These are phyloP conservation scores for Sporothrix mexicana DNA, from an alignment of 2,329 filamentous ascomycete species.

Conservation along the genomic window DNA sequence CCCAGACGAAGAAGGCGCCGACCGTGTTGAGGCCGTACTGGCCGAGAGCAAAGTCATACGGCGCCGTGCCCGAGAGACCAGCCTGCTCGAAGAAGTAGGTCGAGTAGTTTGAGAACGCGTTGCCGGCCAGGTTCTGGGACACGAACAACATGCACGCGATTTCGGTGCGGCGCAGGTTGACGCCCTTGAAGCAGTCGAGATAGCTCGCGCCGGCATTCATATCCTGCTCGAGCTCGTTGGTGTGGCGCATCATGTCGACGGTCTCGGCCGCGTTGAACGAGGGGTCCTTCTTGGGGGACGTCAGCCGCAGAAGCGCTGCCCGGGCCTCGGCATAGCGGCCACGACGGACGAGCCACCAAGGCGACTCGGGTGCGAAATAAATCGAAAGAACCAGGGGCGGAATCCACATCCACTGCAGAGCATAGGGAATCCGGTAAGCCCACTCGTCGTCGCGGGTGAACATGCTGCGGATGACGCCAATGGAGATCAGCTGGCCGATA, in stretches of 20 bases:
- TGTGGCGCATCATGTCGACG: conserved; percentile 61
- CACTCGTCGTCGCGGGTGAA: conserved; percentile 35
- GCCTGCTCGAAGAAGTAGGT: conserved; percentile 51
- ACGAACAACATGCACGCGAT: conserved; percentile 50
- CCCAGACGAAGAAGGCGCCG: conserved; percentile 59
- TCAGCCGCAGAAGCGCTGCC: conserved; percentile 49
- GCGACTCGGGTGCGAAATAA: conserved; percentile 34
- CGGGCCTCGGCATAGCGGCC: conserved; percentile 51
- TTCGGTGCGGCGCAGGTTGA: conserved; percentile 58
- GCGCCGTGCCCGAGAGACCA: conserved; percentile 48
- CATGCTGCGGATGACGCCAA: conserved; percentile 33
- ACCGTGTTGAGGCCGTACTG: conserved; percentile 58
- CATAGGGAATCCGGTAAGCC: conserved; percentile 34
- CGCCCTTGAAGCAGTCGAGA: conserved; percentile 57
- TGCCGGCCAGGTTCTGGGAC: conserved; percentile 52
- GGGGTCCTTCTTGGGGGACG: conserved; percentile 37
- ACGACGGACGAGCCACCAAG: conserved; percentile 46
- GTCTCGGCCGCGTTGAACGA: conserved; percentile 42
- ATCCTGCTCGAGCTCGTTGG: conserved; percentile 61
- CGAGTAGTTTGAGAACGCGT: conserved; percentile 51
- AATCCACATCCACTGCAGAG: conserved; percentile 34
- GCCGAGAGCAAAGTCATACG: conserved; percentile 53
- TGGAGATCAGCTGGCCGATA: conserved; percentile 36
- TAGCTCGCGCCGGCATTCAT: conserved; percentile 57
- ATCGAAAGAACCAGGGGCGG: conserved; percentile 28